phyloP scores from a whole-genome alignment of 306 rosid genomes.

The Gastrolobium bilobum region DNA sequence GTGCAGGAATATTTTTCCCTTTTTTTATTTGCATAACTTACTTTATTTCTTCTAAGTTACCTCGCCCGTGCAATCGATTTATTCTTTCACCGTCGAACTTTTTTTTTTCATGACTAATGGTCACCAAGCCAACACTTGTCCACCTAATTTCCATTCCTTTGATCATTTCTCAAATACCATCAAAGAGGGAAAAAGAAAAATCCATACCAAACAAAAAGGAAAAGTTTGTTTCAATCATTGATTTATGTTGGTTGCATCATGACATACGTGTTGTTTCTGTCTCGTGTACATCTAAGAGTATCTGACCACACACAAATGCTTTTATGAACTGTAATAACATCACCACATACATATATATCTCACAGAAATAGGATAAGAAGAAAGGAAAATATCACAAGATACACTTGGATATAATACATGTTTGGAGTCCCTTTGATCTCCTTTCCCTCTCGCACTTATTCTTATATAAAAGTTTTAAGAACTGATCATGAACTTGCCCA shows the following conservation, averaged over 20 bases:
- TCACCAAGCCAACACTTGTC: constrained; percentile 24
- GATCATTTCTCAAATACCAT: not conserved
- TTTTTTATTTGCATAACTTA: not conserved
- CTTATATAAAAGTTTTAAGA: constrained; percentile 2
- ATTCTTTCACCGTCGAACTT: constrained; percentile 1
- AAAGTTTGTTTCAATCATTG: constrained; percentile 32
- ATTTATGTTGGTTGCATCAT: constrained; percentile 33
- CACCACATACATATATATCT: constrained; percentile 17
- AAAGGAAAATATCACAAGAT: constrained; percentile 39
- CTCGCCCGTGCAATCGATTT: not conserved
- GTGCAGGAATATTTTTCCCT: no score
- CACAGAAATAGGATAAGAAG: constrained; percentile 26
- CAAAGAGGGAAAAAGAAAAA: not conserved
- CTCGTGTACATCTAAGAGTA: not conserved
- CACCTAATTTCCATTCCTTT: not conserved
- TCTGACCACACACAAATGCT: constrained; percentile 7
- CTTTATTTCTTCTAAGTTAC: not conserved
- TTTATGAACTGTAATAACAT: constrained; percentile 7
- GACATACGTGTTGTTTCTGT: not conserved
- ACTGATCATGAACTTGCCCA: constrained; percentile 32
- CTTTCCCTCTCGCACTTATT: constrained; percentile 32
- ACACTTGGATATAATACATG: constrained; percentile 35
- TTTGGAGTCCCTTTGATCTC: not conserved
- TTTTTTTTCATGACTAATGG: not conserved
- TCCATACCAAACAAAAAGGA: not conserved